phyloP scores from a whole-genome alignment of 176 grass and related monocot genomes.

The Coix lacrymajobi region DNA sequence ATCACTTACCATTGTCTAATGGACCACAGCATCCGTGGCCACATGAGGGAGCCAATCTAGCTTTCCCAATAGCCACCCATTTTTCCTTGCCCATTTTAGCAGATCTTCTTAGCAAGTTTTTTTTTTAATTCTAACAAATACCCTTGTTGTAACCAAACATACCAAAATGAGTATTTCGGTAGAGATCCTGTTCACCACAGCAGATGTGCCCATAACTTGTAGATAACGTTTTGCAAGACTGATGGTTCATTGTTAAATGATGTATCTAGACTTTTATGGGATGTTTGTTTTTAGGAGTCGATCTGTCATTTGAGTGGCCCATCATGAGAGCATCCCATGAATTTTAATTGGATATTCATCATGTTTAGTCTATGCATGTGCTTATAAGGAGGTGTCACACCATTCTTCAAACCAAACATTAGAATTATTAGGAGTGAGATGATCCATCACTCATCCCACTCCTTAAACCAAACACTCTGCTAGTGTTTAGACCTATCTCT shows the following conservation, averaged over 20 bases:
- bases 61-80: background rate
- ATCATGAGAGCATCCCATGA: background rate
- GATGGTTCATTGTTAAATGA: background rate
- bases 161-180: no score
- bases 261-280: background rate
- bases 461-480: background rate
- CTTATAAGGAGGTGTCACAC: background rate
- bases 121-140: no score
- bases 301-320: background rate
- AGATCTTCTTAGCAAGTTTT: no score
- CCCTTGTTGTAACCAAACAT: no score
- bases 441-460: background rate
- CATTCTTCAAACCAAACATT: background rate
- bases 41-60: no score
- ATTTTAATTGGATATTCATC: background rate
- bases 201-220: background rate
- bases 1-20: no score
- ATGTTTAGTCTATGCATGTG: no score
- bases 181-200: background rate
- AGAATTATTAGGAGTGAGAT: background rate
- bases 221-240: background rate
- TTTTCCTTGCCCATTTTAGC: background rate
- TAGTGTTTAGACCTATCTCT: background rate
- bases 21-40: no score
- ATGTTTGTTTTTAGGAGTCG: background rate